Conservation (phyloP, 495 filamentous ascomycete genomes). For the Talaromyces thailandensis region DNA sequence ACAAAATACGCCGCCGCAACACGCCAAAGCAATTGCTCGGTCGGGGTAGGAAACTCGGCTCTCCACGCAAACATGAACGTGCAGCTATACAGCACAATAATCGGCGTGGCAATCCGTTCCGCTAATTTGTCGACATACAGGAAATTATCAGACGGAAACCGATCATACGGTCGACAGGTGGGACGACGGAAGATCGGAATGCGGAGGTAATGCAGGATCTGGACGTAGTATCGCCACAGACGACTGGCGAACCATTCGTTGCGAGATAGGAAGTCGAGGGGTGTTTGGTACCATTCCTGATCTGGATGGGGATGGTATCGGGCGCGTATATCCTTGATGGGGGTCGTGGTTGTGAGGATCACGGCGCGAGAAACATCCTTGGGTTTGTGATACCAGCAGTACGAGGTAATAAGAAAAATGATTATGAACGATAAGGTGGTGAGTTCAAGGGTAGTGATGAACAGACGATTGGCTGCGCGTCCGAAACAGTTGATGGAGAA, state of each 20-base stretch:
- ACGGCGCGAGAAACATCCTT: constrained; percentile 20
- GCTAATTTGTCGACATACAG: constrained; percentile 4
- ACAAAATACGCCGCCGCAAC: constrained; percentile 10
- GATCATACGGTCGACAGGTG: constrained; percentile 10
- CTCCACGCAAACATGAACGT: constrained; percentile 24
- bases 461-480: constrained; percentile 15
- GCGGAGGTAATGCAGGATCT: constrained; percentile 12
- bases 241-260: constrained; percentile 13
- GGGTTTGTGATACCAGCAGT: constrained; percentile 35
- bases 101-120: constrained; percentile 9
- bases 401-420: constrained; percentile 26
- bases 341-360: constrained; percentile 1
- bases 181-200: constrained; percentile 12
- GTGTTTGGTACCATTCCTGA: constrained; percentile 11
- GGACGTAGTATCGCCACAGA: constrained; percentile 14
- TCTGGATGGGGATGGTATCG: not conserved
- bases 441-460: constrained; percentile 29
- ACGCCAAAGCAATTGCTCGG: constrained; percentile 22
- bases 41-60: constrained; percentile 13
- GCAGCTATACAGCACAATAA: constrained; percentile 11
- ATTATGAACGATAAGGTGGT: constrained; percentile 33
- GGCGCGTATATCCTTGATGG: constrained; percentile 4
- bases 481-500: constrained; percentile 20
- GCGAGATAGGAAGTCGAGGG: constrained; percentile 15
- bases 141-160: constrained; percentile 12